phyloP scores from a whole-genome alignment of 1,139 yeast species.

The Magnusiomyces magnusii region DNA sequence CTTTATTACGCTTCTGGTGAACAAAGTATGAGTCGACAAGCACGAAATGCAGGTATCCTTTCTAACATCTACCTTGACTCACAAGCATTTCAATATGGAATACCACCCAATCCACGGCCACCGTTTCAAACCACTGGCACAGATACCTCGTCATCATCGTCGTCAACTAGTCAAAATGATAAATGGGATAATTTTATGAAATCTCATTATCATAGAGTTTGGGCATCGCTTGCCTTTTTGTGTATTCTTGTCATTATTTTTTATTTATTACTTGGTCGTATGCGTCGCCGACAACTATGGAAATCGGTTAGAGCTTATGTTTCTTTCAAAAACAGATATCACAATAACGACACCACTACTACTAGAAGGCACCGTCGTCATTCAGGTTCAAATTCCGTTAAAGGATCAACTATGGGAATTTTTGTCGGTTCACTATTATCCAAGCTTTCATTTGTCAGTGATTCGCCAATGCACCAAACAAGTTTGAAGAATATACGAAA shows the following conservation, averaged over 20 bases:
- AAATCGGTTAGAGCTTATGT: constrained; percentile 23
- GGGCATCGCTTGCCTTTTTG: constrained; percentile 47
- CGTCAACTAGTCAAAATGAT: neutral
- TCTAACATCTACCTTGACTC: constrained; percentile 1
- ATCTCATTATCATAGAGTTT: constrained; percentile 44
- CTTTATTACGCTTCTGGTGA: constrained; percentile 49
- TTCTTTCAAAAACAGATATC: neutral
- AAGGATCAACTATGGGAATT: neutral
- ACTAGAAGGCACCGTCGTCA: too few species aligned
- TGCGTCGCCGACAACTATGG: constrained; percentile 30
- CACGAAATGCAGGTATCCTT: neutral
- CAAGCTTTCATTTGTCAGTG: neutral
- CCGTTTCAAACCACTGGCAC: too few species aligned
- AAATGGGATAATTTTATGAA: constrained; percentile 33
- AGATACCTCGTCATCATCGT: too few species aligned
- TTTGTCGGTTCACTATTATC: neutral
- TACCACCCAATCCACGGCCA: neutral
- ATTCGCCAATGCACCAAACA: constrained; percentile 11
- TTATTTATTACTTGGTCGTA: constrained; percentile 44
- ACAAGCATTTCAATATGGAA: neutral
- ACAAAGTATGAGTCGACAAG: constrained; percentile 23
- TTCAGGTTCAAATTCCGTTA: neutral
- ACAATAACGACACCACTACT: neutral
- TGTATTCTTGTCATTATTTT: constrained; percentile 38
- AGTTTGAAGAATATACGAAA: constrained; percentile 8